Conservation (phyloP, 257 asterid species). For the Solanum verrucosum region DNA sequence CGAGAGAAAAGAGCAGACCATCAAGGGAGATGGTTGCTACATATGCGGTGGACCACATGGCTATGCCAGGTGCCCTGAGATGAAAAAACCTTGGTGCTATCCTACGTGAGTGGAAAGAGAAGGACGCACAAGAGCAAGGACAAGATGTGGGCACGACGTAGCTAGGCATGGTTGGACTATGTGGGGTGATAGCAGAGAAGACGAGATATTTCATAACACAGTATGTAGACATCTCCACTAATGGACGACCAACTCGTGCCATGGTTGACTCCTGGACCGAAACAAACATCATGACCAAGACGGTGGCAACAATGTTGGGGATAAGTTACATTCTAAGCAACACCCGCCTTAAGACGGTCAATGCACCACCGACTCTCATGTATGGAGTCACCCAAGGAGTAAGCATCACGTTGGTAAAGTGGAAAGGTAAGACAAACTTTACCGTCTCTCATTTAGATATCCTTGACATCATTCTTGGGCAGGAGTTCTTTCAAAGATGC, state of each 20-base stretch:
- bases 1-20: too few species aligned
- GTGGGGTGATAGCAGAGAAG: neutral
- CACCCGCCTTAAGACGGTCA: neutral
- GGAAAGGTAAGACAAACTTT: too few species aligned
- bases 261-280: too few species aligned
- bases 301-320: neutral
- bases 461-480: too few species aligned
- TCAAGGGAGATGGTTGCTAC: neutral
- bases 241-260: neutral
- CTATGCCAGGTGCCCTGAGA: neutral
- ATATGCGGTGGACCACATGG: neutral
- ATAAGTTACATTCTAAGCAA: neutral
- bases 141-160: neutral
- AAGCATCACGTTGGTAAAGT: too few species aligned
- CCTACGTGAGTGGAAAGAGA: neutral
- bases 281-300: neutral
- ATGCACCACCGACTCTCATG: too few species aligned
- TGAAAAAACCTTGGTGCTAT: too few species aligned
- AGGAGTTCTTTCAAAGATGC: too few species aligned
- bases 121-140: neutral
- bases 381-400: too few species aligned
- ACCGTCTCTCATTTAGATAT: too few species aligned
- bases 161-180: neutral
- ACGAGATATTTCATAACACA: accelerated
- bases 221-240: neutral